Percentiles rank a stretch among this genome's conserved stretches.
phyloP scores from a whole-genome alignment of 2,329 filamentous ascomycete genomes.

The Paraphoma sp. region DNA sequence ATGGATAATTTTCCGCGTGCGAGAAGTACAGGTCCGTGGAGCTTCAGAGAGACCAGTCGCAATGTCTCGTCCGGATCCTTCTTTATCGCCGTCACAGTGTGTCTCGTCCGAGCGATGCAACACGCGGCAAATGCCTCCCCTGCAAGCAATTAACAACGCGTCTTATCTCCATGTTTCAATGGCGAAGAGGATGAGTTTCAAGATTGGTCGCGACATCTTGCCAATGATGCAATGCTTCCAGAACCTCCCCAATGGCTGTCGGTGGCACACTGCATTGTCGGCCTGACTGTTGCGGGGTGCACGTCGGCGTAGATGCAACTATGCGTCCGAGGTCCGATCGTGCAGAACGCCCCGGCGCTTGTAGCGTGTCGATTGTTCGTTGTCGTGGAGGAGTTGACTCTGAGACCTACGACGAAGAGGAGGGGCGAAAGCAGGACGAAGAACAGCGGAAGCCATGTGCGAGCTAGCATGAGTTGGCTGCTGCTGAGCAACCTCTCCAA shows the following conservation, averaged over 20 bases:
- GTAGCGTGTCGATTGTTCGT: neutral
- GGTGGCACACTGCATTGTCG: neutral
- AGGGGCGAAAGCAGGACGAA: neutral
- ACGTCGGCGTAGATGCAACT: neutral
- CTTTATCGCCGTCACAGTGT: neutral
- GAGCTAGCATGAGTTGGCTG: neutral
- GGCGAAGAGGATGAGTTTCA: neutral
- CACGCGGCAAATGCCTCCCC: neutral
- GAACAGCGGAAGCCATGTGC: neutral
- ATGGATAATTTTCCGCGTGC: neutral
- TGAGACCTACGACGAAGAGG: neutral
- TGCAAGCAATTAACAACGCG: neutral
- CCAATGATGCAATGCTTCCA: neutral
- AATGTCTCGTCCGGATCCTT: neutral
- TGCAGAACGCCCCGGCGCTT: neutral
- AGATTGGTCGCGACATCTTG: neutral
- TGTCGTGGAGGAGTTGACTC: neutral
- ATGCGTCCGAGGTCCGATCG: neutral
- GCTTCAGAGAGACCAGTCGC: neutral
- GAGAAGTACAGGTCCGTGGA: neutral
- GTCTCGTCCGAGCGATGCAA: neutral
- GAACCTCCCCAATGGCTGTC: neutral
- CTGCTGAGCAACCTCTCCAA: constrained; percentile 4
- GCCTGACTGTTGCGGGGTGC: neutral
- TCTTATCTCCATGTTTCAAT: constrained; percentile 2